phyloP scores from a whole-genome alignment of 2,329 filamentous ascomycete genomes.

The Achaetomium macrosporum region DNA sequence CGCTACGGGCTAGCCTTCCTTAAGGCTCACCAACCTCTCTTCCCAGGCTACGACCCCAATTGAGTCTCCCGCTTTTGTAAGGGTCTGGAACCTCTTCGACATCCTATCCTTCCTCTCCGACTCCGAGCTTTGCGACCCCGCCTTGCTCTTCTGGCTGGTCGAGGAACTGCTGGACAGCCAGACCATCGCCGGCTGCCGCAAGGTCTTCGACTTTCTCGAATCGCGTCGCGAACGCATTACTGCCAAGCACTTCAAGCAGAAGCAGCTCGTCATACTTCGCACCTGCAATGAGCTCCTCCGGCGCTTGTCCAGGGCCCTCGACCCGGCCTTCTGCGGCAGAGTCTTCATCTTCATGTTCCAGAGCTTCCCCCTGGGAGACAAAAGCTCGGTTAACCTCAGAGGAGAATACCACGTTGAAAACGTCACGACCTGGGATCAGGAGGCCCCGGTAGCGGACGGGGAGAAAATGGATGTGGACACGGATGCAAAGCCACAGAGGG shows the following conservation, averaged over 20 bases:
- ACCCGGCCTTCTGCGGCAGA: conserved; percentile 92
- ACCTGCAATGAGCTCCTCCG: conserved; percentile 94
- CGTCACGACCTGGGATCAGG: conserved; percentile 74
- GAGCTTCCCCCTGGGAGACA: conserved; percentile 92
- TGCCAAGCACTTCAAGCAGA: conserved; percentile 71
- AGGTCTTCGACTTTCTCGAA: conserved; percentile 91
- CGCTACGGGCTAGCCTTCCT: conserved; percentile 13
- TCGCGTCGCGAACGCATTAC: conserved; percentile 86
- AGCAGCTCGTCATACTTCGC: conserved; percentile 82
- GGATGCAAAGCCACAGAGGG: conserved; percentile 37
- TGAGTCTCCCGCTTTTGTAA: conserved; percentile 69
- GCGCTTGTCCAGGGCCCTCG: conserved; percentile 87
- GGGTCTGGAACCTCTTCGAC: conserved; percentile 91
- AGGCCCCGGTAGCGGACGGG: conserved; percentile 31
- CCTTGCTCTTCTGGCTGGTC: conserved; percentile 80
- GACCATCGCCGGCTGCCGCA: conserved; percentile 84
- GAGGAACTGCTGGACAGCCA: conserved; percentile 96
- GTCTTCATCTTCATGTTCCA: conserved; percentile 99
- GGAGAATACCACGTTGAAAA: conserved; percentile 97
- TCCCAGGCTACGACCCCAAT: conserved; percentile 67
- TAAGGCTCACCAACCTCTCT: conserved; percentile 23
- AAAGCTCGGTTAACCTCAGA: conserved; percentile 92
- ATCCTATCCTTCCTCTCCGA: conserved; percentile 85
- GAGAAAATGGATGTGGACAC: conserved; percentile 64
- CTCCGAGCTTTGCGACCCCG: conserved; percentile 68